Percentiles rank a stretch among this genome's conserved stretches.
Evolutionary conservation across 768 basidiomycete genomes (phyloP).

Genomic region (Auricularia cornea): DNA sequence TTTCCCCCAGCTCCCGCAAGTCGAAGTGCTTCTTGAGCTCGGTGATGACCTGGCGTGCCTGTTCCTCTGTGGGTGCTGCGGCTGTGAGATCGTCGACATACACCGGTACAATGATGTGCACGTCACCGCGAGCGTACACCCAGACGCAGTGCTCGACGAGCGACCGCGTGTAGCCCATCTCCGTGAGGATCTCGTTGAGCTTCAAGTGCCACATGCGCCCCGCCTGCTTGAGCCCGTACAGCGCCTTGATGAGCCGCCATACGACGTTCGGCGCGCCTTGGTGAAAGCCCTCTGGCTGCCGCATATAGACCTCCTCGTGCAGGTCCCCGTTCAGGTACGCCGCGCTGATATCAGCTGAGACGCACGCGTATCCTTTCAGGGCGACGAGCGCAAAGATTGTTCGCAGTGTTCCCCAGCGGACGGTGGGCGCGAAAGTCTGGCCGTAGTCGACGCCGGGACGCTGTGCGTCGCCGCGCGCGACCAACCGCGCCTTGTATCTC

Average conservation of each 20-base stretch:
- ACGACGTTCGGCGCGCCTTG: conserved; percentile 11
- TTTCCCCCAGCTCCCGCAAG: conserved; percentile 10
- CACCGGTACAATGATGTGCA: conserved; percentile 3
- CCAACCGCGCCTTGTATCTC: too few species aligned
- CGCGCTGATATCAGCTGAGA: conserved; percentile 28
- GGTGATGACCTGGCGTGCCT: background rate
- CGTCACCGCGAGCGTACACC: background rate
- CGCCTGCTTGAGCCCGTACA: conserved; percentile 33
- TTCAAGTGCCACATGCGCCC: conserved; percentile 29
- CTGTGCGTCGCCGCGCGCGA: conserved; percentile 21
- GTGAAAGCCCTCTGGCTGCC: conserved; percentile 22
- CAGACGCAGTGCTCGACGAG: conserved; percentile 28
- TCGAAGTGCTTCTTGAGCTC: conserved; percentile 8
- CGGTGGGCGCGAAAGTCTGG: conserved; percentile 19
- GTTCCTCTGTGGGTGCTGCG: background rate
- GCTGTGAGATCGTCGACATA: conserved; percentile 6
- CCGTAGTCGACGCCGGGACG: conserved; percentile 11
- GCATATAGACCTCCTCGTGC: conserved; percentile 26
- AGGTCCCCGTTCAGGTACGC: conserved; percentile 29
- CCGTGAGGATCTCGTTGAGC: conserved; percentile 20
- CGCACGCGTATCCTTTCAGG: conserved; percentile 7
- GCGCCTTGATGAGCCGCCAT: conserved; percentile 14
- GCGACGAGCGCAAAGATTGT: conserved; percentile 13
- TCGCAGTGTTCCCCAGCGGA: conserved; percentile 9
- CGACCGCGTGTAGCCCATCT: conserved; percentile 23